Conservation (phyloP, 164 flowering plant species). For the Hamamelis virginiana region DNA sequence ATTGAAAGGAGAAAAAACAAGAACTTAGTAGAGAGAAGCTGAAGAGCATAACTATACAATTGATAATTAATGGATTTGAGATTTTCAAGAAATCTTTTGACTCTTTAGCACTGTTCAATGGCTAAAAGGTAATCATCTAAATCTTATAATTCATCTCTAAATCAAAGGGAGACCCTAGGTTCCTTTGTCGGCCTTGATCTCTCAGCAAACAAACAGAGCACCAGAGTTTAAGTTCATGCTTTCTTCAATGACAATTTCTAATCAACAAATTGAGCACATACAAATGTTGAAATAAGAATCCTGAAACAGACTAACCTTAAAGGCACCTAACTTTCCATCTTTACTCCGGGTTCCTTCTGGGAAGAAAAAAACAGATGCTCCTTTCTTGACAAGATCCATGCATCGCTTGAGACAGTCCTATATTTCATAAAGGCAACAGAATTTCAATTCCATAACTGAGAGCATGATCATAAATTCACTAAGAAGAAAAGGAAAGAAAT, state of each 20-base stretch:
- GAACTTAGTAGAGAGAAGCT: not conserved
- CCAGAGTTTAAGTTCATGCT: not conserved
- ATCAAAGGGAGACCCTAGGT: not conserved
- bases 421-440: constrained; percentile 15
- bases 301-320: constrained; percentile 57
- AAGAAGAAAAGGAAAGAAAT: not conserved
- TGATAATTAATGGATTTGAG: not conserved
- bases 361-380: constrained; percentile 93
- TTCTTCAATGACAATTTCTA: not conserved
- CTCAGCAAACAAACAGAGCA: not conserved
- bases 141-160: not conserved
- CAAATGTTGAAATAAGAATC: not conserved
- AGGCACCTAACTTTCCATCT: constrained; percentile 75
- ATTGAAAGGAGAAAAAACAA: not conserved
- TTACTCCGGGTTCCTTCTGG: constrained; percentile 96
- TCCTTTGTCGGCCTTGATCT: not conserved
- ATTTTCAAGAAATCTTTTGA: not conserved
- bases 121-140: not conserved
- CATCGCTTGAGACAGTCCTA: constrained; percentile 88
- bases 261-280: not conserved
- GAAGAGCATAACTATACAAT: not conserved
- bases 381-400: constrained; percentile 71
- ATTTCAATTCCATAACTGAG: constrained; percentile 1
- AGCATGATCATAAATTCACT: not conserved
- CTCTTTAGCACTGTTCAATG: not conserved